A percentile compares a stretch with the other conserved stretches of the same genome.
Conservation (phyloP, 306 rosid species). For the Begonia masoniana region DNA sequence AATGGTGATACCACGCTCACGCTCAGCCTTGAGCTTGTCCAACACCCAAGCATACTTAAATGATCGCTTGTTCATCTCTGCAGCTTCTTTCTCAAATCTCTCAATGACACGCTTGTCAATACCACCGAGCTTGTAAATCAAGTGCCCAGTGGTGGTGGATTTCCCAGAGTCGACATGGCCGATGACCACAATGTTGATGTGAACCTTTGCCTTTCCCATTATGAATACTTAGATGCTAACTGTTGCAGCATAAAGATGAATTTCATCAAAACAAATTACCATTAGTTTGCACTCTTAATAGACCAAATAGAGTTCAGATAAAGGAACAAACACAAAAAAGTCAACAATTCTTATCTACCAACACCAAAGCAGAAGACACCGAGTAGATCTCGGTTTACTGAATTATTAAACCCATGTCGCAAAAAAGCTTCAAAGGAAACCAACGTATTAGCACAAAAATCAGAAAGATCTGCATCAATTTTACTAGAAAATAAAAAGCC, state of each 20-base stretch:
- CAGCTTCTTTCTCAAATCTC: constrained; percentile 88
- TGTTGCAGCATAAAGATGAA: not conserved
- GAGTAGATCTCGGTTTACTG: too few species aligned
- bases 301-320: too few species aligned
- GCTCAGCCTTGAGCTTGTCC: constrained; percentile 95
- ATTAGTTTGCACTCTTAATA: too few species aligned
- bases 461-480: too few species aligned
- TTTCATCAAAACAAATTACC: too few species aligned
- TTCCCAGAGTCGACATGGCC: constrained; percentile 95
- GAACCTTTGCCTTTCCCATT: constrained; percentile 84
- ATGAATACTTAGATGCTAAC: constrained; percentile 1
- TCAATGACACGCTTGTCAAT: constrained; percentile 95
- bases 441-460: too few species aligned
- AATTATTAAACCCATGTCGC: too few species aligned
- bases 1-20: constrained; percentile 87
- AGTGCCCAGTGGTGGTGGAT: constrained; percentile 80
- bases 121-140: constrained; percentile 92
- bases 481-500: too few species aligned
- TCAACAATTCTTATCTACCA: too few species aligned
- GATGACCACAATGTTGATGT: constrained; percentile 87
- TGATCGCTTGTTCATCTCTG: constrained; percentile 94
- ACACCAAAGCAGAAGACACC: too few species aligned
- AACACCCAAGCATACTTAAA: constrained; percentile 97
- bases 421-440: too few species aligned
- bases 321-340: too few species aligned